phyloP scores from a whole-genome alignment of 2,329 filamentous ascomycete species.

The Sporothrix pseudoabietina region DNA sequence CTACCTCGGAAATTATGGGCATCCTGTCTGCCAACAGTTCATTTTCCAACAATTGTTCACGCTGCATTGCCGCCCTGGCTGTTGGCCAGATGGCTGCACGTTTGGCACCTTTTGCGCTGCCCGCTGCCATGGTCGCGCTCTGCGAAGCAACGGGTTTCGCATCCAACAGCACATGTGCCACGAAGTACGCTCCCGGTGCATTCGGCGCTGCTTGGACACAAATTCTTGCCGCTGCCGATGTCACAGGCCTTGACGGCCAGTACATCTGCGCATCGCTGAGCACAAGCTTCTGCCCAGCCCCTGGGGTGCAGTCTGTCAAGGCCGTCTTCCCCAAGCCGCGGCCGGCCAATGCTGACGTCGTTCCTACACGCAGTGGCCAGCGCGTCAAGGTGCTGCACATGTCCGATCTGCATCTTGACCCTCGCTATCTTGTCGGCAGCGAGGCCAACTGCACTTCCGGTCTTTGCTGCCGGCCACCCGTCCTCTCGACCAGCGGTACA shows the following conservation, averaged over 20 bases:
- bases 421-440: constrained; percentile 55
- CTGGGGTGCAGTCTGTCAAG: constrained; percentile 49
- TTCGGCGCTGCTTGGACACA: constrained; percentile 62
- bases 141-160: constrained; percentile 53
- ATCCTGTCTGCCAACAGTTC: constrained; percentile 47
- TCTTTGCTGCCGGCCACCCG: constrained; percentile 58
- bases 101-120: constrained; percentile 51
- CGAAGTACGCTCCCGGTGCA: constrained; percentile 49
- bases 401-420: constrained; percentile 62
- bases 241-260: constrained; percentile 56
- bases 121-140: constrained; percentile 53
- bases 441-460: constrained; percentile 60
- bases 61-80: constrained; percentile 54
- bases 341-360: constrained; percentile 46
- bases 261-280: constrained; percentile 59
- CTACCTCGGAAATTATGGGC: constrained; percentile 48
- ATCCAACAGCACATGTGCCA: constrained; percentile 51
- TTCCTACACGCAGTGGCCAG: constrained; percentile 53
- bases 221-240: constrained; percentile 55
- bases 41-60: constrained; percentile 50
- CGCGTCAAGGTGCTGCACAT: constrained; percentile 60
- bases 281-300: constrained; percentile 51
- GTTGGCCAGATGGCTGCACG: constrained; percentile 55
- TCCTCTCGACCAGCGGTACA: constrained; percentile 37
- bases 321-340: constrained; percentile 58